Evolutionary conservation across 2,329 filamentous ascomycete species (phyloP), one percentile per base, ranked within the genome.

Genomic region (Hawksworthiomyces lignivorus): DNA sequence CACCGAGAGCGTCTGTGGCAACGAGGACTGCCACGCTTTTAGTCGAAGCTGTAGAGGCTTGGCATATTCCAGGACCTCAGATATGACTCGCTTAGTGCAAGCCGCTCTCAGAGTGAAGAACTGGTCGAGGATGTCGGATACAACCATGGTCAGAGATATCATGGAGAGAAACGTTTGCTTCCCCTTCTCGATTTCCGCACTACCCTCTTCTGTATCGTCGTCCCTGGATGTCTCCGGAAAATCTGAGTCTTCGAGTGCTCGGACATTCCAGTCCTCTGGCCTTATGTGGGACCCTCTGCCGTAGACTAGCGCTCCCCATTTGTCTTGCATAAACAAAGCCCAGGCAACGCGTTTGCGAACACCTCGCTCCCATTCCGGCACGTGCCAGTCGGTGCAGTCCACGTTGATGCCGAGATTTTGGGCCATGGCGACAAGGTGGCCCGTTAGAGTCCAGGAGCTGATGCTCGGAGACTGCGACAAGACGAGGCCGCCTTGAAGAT

Each of bases 251-350:
- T 36, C 26, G 7, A 52, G 43, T 27, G 48, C 41, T 20, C 21
- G 56, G 4, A 75, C 65, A 10, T 61, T 64, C 73, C 73, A 77
- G 49, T 76, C 70, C 7, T 63, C 62, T 4, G 59, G 53, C 14
- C 63, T 63, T 34, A 75, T 70, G 44, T 74, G 67, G 14, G 66
- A 67, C 15, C 71, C 72, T 35, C 73, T 64, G 6, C 73, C 72
- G 51, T 72, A 67, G 14, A 70, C 67, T 29, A 75, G 55, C 7
- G 69, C 64, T 3, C 65, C 64, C 75, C 72, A 80, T 50, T 71
- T 74, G 49, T 80, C 76, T 52, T 80, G 75, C 63, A 77, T 74
- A 50, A 67, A 80, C 2, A 78, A 56, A 9, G 69, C 75, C 76
- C 76, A 81, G 5, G 69, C 72, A 9, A 80, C 57, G 15, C 77